Evolutionary conservation across 305 asterid genomes (phyloP).

Genomic region (Ruellia speciosa): DNA sequence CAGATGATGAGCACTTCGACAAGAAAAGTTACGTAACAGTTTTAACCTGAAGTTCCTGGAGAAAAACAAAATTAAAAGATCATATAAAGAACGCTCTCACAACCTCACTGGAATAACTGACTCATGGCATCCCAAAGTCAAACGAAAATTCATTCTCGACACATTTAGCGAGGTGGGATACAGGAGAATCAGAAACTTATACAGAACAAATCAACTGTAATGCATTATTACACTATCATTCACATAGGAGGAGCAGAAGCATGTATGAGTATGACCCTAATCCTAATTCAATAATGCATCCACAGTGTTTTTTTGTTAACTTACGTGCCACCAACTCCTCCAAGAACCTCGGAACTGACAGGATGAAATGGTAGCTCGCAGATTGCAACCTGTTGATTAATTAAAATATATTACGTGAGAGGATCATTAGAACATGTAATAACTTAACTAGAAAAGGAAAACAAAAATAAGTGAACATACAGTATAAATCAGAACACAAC

Average conservation of each 20-base stretch:
- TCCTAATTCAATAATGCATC: conserved; percentile 3
- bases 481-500: conserved; percentile 1
- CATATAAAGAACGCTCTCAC: too few relatives aligned
- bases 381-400: conserved; percentile 61
- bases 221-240: not conserved
- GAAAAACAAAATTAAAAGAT: too few relatives aligned
- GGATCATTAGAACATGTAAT: not conserved
- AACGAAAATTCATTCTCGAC: too few relatives aligned
- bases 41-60: too few relatives aligned
- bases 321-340: conserved; percentile 99
- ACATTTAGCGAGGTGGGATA: too few relatives aligned
- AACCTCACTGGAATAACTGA: too few relatives aligned
- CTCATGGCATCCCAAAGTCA: too few relatives aligned
- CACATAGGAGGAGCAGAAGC: conserved; percentile 3
- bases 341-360: conserved; percentile 79
- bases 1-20: too few relatives aligned
- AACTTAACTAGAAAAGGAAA: not conserved
- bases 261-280: conserved; percentile 1
- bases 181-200: not conserved
- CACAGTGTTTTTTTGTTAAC: conserved; percentile 24
- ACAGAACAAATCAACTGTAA: conserved; percentile 6
- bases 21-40: too few relatives aligned
- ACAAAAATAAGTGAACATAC: not conserved
- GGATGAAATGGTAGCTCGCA: conserved; percentile 99
- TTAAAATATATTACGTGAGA: not conserved